Conservation (phyloP, 352 stramenopile species). For the Phytophthora sojae region DNA sequence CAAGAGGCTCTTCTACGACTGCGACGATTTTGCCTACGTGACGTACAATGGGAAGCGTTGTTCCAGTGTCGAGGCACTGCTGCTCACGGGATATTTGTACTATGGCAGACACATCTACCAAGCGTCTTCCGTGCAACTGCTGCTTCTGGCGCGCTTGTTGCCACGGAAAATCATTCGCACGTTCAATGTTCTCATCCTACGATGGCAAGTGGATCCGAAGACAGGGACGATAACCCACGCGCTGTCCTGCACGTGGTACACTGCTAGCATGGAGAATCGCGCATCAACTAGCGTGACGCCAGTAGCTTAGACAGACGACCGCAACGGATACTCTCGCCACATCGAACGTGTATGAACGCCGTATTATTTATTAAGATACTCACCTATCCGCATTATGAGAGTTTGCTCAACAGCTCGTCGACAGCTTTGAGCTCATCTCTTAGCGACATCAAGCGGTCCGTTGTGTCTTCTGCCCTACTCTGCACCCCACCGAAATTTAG, state of each 20-base stretch:
- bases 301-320: background rate
- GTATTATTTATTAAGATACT: background rate
- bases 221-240: constrained; percentile 20
- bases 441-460: constrained; percentile 23
- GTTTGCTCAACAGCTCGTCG: constrained; percentile 23
- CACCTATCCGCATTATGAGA: background rate
- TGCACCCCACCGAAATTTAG: constrained; percentile 36
- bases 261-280: background rate
- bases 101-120: constrained; percentile 33
- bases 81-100: constrained; percentile 29
- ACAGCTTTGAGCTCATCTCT: constrained; percentile 38
- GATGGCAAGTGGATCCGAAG: constrained; percentile 24
- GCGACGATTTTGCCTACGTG: constrained; percentile 34
- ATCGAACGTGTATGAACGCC: background rate
- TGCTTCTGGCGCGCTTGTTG: constrained; percentile 25
- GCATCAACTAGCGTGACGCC: background rate
- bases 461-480: constrained; percentile 16
- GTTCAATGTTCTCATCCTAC: constrained; percentile 31
- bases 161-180: constrained; percentile 32
- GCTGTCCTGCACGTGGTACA: background rate
- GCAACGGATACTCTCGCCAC: too few species aligned
- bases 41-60: constrained; percentile 21
- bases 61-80: constrained; percentile 20
- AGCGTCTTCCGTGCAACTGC: constrained; percentile 12
- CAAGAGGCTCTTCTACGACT: constrained; percentile 30